Evolutionary conservation across 1,284 basidiomycete genomes (phyloP).

Genomic region (Malassezia pachydermatis): DNA sequence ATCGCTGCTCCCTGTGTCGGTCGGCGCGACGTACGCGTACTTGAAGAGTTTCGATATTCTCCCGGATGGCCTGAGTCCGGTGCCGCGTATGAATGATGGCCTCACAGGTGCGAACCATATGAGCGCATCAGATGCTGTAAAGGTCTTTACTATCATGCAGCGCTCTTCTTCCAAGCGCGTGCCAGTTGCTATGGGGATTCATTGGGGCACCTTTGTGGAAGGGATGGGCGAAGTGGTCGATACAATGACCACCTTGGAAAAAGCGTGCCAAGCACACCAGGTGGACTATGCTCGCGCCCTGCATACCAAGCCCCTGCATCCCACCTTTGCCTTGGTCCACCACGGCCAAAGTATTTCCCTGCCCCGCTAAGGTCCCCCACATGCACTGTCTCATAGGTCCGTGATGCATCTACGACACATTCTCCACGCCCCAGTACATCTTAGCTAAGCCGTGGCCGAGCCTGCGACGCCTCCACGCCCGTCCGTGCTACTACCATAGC

Average conservation of each 20-base stretch:
- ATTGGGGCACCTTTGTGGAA: constrained; percentile 30
- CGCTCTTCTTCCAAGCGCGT: background rate
- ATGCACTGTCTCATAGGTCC: no score
- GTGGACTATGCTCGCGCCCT: background rate
- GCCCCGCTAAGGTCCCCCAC: no score
- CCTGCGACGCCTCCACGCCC: no score
- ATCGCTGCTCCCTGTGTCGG: constrained; percentile 38
- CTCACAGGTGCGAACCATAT: constrained; percentile 41
- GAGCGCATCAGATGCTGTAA: constrained; percentile 36
- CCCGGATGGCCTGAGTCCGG: constrained; percentile 26
- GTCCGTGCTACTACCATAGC: no score
- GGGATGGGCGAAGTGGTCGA: constrained; percentile 15
- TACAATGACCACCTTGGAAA: constrained; percentile 6
- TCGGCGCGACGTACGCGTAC: constrained; percentile 42
- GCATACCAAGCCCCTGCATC: background rate
- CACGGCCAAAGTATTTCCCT: constrained; percentile 15
- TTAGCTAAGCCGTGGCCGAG: no score
- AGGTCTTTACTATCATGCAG: constrained; percentile 27
- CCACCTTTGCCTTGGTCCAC: constrained; percentile 16
- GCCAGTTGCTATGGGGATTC: constrained; percentile 22
- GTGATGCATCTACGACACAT: no score
- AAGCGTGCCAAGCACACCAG: constrained; percentile 9
- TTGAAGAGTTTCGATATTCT: constrained; percentile 35
- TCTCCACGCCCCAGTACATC: no score
- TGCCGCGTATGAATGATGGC: constrained; percentile 30